phyloP scores from a whole-genome alignment of 495 filamentous ascomycete genomes.

The Penicillium simplicissimum region DNA sequence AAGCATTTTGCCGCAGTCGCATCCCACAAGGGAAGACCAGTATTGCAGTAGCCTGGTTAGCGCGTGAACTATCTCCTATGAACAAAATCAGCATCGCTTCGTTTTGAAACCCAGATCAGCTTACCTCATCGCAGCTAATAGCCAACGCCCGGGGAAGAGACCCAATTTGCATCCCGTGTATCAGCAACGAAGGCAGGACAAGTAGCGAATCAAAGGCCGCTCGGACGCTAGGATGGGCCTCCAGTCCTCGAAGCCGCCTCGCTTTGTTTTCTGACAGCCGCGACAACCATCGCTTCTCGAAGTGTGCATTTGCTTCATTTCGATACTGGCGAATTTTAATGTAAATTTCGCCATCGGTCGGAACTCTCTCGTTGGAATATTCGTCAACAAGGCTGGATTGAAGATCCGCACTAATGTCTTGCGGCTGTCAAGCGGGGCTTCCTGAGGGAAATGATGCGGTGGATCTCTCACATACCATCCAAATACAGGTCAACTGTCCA shows the following conservation, averaged over 20 bases:
- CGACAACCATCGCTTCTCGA: conserved; percentile 25
- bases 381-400: conserved; percentile 29
- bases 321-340: conserved; percentile 41
- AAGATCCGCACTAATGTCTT: conserved; percentile 18
- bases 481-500: conserved; percentile 44
- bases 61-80: conserved; percentile 25
- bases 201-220: conserved; percentile 21
- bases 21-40: conserved; percentile 19
- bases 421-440: conserved; percentile 8
- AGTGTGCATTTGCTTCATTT: conserved; percentile 23
- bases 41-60: conserved; percentile 16
- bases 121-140: conserved; percentile 23
- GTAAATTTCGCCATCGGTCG: conserved; percentile 42
- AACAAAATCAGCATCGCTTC: conserved; percentile 2
- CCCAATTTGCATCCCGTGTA: conserved; percentile 18
- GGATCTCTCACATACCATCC: conserved; percentile 15
- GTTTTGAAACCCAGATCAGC: background rate
- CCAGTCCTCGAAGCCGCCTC: conserved; percentile 9
- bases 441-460: background rate
- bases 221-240: conserved; percentile 10
- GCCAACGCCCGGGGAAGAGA: conserved; percentile 21
- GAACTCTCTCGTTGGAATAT: conserved; percentile 37
- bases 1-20: conserved; percentile 12
- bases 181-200: conserved; percentile 1
- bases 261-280: conserved; percentile 26